phyloP scores from a whole-genome alignment of 176 grass and related monocot species.

The Avena eriantha region DNA sequence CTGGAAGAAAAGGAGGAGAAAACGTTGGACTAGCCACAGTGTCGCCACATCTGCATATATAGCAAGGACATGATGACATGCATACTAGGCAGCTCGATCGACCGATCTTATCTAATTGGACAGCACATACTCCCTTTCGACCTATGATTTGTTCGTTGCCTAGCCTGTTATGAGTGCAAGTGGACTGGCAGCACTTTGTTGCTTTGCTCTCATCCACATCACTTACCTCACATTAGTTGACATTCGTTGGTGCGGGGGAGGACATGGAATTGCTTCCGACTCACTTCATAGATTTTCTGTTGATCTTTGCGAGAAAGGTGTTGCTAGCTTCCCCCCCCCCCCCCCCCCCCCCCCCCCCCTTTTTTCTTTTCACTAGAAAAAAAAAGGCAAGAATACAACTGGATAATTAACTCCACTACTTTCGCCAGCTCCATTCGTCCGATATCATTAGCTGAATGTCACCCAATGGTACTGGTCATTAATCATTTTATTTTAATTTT shows the following conservation, averaged over 20 bases:
- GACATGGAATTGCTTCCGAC: constrained; percentile 59
- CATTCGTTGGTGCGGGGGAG: constrained; percentile 43
- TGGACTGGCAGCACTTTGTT: constrained; percentile 22
- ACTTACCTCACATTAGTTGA: constrained; percentile 50
- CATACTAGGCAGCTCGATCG: background rate
- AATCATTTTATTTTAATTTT: background rate
- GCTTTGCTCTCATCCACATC: constrained; percentile 45
- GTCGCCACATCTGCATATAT: background rate
- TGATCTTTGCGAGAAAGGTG: constrained; percentile 38
- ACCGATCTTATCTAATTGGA: constrained; percentile 13
- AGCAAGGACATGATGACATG: constrained; percentile 28
- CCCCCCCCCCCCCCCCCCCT: background rate
- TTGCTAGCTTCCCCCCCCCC: background rate
- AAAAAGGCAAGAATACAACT: constrained; percentile 23
- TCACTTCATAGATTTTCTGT: constrained; percentile 55
- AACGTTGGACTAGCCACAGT: background rate
- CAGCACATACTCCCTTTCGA: background rate
- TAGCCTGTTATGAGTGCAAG: constrained; percentile 37
- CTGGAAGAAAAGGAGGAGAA: background rate
- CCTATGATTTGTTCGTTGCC: constrained; percentile 19
- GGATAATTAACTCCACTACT: constrained; percentile 11
- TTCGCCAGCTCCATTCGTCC: constrained; percentile 32
- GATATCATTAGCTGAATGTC: constrained; percentile 33
- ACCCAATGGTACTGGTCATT: constrained; percentile 11
- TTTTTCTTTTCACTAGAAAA: constrained; percentile 32